These are phyloP conservation scores for Chrysoporthe austroafricana DNA, from an alignment of 2,329 filamentous ascomycete species.

Conservation along the genomic window DNA sequence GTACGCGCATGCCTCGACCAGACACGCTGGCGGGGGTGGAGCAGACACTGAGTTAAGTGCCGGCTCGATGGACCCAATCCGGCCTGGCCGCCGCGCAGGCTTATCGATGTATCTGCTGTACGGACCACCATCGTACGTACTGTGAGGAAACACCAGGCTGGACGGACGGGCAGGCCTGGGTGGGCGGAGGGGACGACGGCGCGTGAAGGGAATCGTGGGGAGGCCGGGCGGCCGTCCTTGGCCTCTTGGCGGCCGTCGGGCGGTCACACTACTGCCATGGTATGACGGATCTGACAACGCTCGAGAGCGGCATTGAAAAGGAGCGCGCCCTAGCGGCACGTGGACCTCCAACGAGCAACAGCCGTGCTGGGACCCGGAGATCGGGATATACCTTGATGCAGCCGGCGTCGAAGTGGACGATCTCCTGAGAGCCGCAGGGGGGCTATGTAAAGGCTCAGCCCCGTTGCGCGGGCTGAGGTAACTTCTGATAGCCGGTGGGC, in stretches of 20 bases:
- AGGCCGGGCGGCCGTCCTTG: neutral
- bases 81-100: neutral
- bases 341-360: too few species aligned
- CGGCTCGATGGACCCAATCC: neutral
- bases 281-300: neutral
- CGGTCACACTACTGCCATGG: neutral
- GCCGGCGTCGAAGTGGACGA: neutral
- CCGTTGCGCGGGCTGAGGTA: neutral
- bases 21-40: too few species aligned
- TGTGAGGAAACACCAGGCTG: neutral
- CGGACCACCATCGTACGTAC: neutral
- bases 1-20: neutral
- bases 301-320: neutral
- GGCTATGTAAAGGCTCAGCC: conserved; percentile 1
- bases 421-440: neutral
- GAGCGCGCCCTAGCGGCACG: neutral
- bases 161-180: neutral
- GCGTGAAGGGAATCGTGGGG: neutral
- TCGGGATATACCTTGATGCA: neutral
- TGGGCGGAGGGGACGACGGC: neutral
- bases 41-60: neutral
- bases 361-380: too few species aligned
- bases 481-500: neutral
- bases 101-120: neutral
- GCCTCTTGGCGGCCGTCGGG: too few species aligned